Base-by-base conservation (phyloP, 192 early-diverging fungal genomes). In the Gonapodya sp. region DNA sequence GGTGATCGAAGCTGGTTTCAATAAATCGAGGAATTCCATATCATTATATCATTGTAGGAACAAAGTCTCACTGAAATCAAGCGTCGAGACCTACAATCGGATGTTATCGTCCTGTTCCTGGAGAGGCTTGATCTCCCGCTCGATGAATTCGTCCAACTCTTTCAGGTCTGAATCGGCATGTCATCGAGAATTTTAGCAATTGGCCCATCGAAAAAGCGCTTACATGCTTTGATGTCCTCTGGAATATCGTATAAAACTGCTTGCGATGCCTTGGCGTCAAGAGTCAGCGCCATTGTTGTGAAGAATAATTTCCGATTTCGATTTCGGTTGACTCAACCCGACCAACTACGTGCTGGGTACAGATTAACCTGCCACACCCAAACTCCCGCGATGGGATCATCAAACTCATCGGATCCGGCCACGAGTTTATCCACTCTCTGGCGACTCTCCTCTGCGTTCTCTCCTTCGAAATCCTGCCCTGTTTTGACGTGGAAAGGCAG, bases 51-150 rank as follows among this genome's bases (percentile, higher is more conserved):
- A n/a, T n/a, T n/a, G n/a, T n/a, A n/a, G n/a, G n/a, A n/a, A n/a
- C n/a, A n/a, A n/a, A n/a, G n/a, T n/a, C n/a, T n/a, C n/a, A n/a
- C n/a, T n/a, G n/a, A n/a, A n/a, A n/a, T n/a, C n/a, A n/a, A n/a
- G n/a, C n/a, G n/a, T n/a, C n/a, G n/a, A 24, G 8, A 64, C 46
- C 8, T 64, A 64, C 46, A 77, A 77, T 34, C 75, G 2, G 75
- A 31, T 77, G 75, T 77, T 77, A 33, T 77, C 75, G 75, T 77
- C 75, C 75, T 77, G 16, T 34, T 32, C 34, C 75, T 77, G 75
- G 75, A 77, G 75, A 2, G 75, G 75, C 18, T 18, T 77, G 75
- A 77, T 77, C 75, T 77, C 30, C 30, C 31, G 2, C 30, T 18
- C 75, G 75, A 77, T 64, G 46, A 64, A 64, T 16, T 64, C 46